Evolutionary conservation across 768 basidiomycete genomes (phyloP).

Genomic region (Lanmaoa pseudosensibilis): DNA sequence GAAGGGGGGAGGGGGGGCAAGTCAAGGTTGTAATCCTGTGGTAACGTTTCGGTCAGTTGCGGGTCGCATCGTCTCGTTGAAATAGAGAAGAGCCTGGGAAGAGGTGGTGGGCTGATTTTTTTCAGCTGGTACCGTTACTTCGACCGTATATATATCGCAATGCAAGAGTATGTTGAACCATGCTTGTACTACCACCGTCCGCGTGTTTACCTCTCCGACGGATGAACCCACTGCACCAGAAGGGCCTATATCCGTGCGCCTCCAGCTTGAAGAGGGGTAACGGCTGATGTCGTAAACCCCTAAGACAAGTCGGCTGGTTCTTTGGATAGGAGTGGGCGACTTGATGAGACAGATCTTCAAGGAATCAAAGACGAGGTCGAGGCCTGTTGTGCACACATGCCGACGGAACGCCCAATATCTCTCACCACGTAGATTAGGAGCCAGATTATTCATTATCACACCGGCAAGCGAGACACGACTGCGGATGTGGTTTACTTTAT

Average conservation of each 20-base stretch:
- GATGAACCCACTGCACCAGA: not conserved
- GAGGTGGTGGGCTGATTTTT: constrained; percentile 22
- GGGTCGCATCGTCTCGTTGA: constrained; percentile 15
- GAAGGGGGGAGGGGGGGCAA: not conserved
- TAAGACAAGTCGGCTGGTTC: not conserved
- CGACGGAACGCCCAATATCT: not conserved
- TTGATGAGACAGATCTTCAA: not conserved
- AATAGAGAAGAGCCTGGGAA: constrained; percentile 14
- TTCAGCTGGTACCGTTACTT: constrained; percentile 24
- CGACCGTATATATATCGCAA: constrained; percentile 33
- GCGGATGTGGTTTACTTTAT: not conserved
- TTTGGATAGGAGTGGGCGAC: no score
- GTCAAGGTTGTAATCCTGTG: constrained; percentile 8
- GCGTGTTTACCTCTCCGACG: not conserved
- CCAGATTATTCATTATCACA: not conserved
- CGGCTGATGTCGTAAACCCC: not conserved
- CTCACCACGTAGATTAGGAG: not conserved
- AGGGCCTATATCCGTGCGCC: constrained; percentile 7
- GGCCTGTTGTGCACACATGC: not conserved
- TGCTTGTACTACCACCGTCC: constrained; percentile 5
- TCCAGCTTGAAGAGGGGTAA: not conserved
- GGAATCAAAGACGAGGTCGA: not conserved
- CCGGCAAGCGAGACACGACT: not conserved
- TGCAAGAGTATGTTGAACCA: constrained; percentile 30
- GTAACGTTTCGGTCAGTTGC: constrained; percentile 15